Conservation (phyloP, 768 basidiomycete species). For the Sporobolomyces roseus region DNA sequence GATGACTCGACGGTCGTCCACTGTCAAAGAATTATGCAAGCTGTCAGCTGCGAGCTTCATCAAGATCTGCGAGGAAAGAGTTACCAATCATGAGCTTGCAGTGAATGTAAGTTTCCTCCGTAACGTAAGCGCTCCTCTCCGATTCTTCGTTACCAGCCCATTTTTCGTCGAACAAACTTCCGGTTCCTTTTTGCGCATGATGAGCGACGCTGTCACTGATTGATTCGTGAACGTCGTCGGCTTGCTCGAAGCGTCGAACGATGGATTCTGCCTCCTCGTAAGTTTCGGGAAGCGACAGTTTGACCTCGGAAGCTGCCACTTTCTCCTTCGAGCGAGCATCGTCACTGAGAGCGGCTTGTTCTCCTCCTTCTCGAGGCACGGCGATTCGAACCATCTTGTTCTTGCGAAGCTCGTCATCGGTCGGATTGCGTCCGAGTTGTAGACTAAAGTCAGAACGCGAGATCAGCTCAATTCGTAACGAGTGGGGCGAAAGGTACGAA, state of each 20-base stretch:
- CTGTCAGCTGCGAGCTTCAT: too few relatives aligned
- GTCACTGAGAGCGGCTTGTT: slow-evolving; percentile 43
- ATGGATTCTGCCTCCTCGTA: slow-evolving; percentile 66
- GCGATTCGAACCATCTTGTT: slow-evolving; percentile 40
- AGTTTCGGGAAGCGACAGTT: slow-evolving; percentile 62
- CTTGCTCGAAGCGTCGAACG: slow-evolving; percentile 67
- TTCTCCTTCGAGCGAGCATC: slow-evolving; percentile 50
- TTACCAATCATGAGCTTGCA: slow-evolving; percentile 41
- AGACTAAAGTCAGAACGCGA: neutral
- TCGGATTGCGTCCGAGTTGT: slow-evolving; percentile 50
- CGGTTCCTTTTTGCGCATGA: slow-evolving; percentile 66
- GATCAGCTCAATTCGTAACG: too few relatives aligned
- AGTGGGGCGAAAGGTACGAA: too few relatives aligned
- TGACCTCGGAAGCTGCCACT: slow-evolving; percentile 54
- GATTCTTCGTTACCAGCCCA: slow-evolving; percentile 83
- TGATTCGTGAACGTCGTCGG: slow-evolving; percentile 61
- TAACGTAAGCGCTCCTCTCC: slow-evolving; percentile 70
- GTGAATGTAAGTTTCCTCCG: slow-evolving; percentile 45
- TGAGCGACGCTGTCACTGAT: slow-evolving; percentile 76
- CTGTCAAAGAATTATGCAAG: too few relatives aligned
- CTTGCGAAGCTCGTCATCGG: slow-evolving; percentile 27
- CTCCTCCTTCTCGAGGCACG: slow-evolving; percentile 55
- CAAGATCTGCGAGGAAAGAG: too few relatives aligned
- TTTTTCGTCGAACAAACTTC: slow-evolving; percentile 64
- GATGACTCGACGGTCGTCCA: slow-evolving; percentile 84